Base-by-base conservation (phyloP, 1,284 basidiomycete genomes). In the Fomitopsis pinicola region DNA sequence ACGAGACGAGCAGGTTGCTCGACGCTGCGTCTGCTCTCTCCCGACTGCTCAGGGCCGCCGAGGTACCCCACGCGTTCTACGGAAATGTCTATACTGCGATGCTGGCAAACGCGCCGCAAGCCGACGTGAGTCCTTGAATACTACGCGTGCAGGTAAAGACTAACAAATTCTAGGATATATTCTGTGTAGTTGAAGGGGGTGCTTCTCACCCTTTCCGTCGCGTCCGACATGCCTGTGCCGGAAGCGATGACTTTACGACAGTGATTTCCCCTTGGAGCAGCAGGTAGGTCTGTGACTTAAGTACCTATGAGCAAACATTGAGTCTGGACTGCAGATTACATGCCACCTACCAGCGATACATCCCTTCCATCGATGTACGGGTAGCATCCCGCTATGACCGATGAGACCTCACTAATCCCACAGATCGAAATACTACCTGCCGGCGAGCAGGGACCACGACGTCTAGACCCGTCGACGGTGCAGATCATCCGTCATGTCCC, bases 361-460 rank as follows among this genome's bases (percentile, higher is more conserved):
- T 78, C 28, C 74, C 72, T 50, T 63, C 74, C 48, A 71, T 78
- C 59, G 76, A 77, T 62, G 76, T 77, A 57, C 66, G 73, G 26
- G 17, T 17, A 50, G 17, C 48, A 12, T 22, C 28, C 15, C 28
- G 30, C 28, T 5, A 7, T 26, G 3, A 45, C 8, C 28, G 30
- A 33, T 17, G 26, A 17, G 26, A 3, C 48, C 28, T 33, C 48
- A 26, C 44, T n/a, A 19, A 38, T 30, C 57, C 30, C 50, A 56
- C 35, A 92, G 90, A 91, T 92, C 73, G 90, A 92, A 74, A 90
- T 92, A 60, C 72, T 92, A 46, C 85, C 87, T 28, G 90, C 89
- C 50, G 90, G 91, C 22, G 90, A 92, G 74, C 82, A 84, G 58
- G 90, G 91, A 6, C 90, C 91, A 54, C 86, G 89, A 58, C 82